Conservation (phyloP, 495 filamentous ascomycete genomes). For the Hypoxylon crocopeplum region DNA sequence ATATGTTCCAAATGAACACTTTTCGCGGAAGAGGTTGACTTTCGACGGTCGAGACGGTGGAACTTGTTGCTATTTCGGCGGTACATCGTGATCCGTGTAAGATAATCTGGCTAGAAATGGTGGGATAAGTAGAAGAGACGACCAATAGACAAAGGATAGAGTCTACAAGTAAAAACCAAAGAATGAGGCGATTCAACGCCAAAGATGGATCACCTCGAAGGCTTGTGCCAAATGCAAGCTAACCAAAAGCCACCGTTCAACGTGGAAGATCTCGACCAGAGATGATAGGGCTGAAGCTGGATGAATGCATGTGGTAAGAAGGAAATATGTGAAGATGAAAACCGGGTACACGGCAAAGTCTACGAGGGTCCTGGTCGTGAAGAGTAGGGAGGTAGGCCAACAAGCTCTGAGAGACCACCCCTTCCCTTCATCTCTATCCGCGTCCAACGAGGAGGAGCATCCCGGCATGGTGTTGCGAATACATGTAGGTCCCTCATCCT, state of each 20-base stretch:
- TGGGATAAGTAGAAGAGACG: not conserved
- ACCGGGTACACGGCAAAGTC: not conserved
- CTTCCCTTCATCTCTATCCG: too few relatives aligned
- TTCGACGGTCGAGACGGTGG: slow-evolving; percentile 62
- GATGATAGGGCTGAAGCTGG: slow-evolving; percentile 30
- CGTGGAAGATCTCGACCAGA: slow-evolving; percentile 10
- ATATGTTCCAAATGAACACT: slow-evolving; percentile 56
- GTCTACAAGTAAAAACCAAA: not conserved
- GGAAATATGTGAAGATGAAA: slow-evolving; percentile 27
- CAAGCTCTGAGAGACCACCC: too few relatives aligned
- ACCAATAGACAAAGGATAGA: not conserved
- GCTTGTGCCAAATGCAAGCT: slow-evolving; percentile 21
- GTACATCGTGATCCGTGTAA: slow-evolving; percentile 21
- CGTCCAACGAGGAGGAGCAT: too few relatives aligned
- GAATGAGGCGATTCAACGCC: not conserved
- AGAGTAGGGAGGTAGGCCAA: not conserved
- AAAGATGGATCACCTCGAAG: not conserved
- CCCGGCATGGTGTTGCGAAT: too few relatives aligned
- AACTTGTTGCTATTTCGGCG: slow-evolving; percentile 41
- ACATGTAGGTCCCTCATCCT: too few relatives aligned
- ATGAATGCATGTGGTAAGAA: slow-evolving; percentile 32
- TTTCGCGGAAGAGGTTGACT: slow-evolving; percentile 67
- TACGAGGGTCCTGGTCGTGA: too few relatives aligned
- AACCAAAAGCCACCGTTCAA: slow-evolving; percentile 32
- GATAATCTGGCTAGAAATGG: slow-evolving; percentile 2